Conservation (phyloP, 129 eudicot genomes). For the carrot (Daucus carota) region DNA sequence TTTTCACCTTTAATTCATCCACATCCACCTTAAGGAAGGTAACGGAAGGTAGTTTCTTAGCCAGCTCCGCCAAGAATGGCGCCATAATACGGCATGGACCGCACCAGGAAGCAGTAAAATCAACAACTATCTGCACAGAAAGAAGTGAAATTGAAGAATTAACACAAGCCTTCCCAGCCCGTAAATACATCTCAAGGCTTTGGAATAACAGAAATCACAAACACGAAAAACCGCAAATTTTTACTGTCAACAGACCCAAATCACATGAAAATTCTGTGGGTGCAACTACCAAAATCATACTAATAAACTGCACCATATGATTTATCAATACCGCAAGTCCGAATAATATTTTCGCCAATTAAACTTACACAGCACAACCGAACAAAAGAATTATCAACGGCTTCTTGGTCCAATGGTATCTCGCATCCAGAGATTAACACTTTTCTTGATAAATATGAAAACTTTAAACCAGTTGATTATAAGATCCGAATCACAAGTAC, state of each 20-base stretch:
- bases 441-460: background rate
- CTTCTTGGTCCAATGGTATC: too few species aligned
- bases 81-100: slow-evolving; percentile 32
- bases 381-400: background rate
- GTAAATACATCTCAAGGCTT: background rate
- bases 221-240: background rate
- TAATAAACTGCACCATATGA: background rate
- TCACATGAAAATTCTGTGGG: background rate
- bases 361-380: background rate
- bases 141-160: background rate
- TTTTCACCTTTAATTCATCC: slow-evolving; percentile 32
- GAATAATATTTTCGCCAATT: background rate
- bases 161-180: background rate
- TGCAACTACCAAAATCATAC: background rate
- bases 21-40: slow-evolving; percentile 37
- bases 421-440: too few species aligned
- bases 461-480: background rate
- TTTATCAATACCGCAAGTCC: background rate
- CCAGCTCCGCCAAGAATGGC: slow-evolving; percentile 29
- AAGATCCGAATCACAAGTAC: background rate
- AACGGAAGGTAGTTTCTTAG: slow-evolving; percentile 24
- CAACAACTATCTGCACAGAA: slow-evolving; percentile 24
- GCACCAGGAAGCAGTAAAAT: slow-evolving; percentile 41
- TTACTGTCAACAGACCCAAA: background rate
- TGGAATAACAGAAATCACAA: background rate